A percentile compares a stretch with the other conserved stretches of the same genome.
Conservation (phyloP, 2,329 filamentous ascomycete species). For the Aureobasidium pullulans region DNA sequence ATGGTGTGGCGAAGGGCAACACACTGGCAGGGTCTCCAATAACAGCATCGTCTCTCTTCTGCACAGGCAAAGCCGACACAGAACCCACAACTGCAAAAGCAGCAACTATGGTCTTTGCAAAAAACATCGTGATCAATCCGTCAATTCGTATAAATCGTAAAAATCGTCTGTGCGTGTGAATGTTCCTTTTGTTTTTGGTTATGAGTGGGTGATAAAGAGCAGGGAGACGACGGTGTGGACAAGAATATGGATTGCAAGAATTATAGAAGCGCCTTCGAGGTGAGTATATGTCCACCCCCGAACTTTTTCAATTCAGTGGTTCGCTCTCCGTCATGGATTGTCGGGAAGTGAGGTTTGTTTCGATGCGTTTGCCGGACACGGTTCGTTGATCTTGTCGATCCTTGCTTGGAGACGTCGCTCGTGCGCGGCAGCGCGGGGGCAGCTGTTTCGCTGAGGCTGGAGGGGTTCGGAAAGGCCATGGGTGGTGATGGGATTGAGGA, state of each 20-base stretch:
- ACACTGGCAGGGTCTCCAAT: not conserved
- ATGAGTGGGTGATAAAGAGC: no score
- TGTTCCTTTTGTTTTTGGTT: no score
- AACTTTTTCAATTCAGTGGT: not conserved
- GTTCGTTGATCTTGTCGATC: not conserved
- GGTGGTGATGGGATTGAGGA: no score
- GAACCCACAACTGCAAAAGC: not conserved
- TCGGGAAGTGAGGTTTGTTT: not conserved
- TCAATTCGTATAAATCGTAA: not conserved
- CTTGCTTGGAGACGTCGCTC: not conserved
- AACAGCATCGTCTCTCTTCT: not conserved
- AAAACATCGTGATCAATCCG: not conserved
- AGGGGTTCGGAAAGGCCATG: no score
- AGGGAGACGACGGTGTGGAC: not conserved
- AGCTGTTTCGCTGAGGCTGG: accelerated
- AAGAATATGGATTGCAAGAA: not conserved
- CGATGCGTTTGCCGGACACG: not conserved
- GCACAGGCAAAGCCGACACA: not conserved
- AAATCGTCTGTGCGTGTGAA: no score
- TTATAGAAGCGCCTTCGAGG: not conserved
- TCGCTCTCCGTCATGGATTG: not conserved
- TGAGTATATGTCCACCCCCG: not conserved
- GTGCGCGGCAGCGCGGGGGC: not conserved
- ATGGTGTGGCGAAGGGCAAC: not conserved
- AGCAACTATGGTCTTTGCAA: not conserved